Conservation (phyloP, 2,329 filamentous ascomycete species). For the Fusarium sp. region DNA sequence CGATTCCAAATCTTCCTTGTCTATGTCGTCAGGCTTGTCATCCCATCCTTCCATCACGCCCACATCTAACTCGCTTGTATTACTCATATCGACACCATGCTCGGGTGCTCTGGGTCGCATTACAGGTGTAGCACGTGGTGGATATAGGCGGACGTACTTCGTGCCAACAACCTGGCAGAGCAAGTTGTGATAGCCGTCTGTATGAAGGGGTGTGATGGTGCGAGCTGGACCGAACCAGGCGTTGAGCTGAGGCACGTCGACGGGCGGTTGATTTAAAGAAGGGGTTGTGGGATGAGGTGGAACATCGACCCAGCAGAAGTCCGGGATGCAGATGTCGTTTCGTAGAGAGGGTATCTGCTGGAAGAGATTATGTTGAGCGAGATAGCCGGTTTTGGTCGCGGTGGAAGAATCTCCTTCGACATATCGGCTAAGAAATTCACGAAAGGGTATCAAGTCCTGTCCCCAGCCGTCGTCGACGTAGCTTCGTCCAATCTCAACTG, state of each 20-base stretch:
- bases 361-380: slow-evolving; percentile 92
- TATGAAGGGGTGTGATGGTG: slow-evolving; percentile 93
- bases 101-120: slow-evolving; percentile 74
- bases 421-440: slow-evolving; percentile 74
- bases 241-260: slow-evolving; percentile 78
- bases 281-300: slow-evolving; percentile 64
- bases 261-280: slow-evolving; percentile 54
- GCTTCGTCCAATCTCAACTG: slow-evolving; percentile 85
- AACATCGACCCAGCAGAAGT: slow-evolving; percentile 83
- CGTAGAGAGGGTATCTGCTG: slow-evolving; percentile 81
- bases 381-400: slow-evolving; percentile 71
- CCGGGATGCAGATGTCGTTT: slow-evolving; percentile 81
- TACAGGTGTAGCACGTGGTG: slow-evolving; percentile 69
- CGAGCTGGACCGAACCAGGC: slow-evolving; percentile 91
- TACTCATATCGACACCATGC: slow-evolving; percentile 87
- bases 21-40: slow-evolving; percentile 45
- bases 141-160: slow-evolving; percentile 93
- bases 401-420: slow-evolving; percentile 56
- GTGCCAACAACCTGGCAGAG: slow-evolving; percentile 88
- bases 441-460: slow-evolving; percentile 82
- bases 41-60: slow-evolving; percentile 75
- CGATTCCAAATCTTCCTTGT: slow-evolving; percentile 52
- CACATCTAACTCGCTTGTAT: slow-evolving; percentile 85
- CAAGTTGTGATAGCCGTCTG: slow-evolving; percentile 93
- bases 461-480: slow-evolving; percentile 90